Evolutionary conservation across 495 filamentous ascomycete genomes (phyloP).

Genomic region (Neurospora sp.): DNA sequence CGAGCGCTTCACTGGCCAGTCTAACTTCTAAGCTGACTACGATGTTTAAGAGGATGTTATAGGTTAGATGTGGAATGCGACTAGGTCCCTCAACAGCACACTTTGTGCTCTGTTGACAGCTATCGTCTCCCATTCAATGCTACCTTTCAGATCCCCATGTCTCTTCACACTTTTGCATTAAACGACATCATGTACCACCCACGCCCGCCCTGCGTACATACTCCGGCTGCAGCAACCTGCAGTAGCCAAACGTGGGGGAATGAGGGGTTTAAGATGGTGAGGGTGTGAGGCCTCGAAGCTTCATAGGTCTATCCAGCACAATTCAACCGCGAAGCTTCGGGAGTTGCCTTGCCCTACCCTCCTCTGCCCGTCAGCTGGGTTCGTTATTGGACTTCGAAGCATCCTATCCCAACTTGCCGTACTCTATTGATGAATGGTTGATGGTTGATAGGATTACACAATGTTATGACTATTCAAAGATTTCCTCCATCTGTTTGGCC

Average conservation of each 20-base stretch:
- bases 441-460: background rate
- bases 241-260: conserved; percentile 31
- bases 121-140: no score
- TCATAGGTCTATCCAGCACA: conserved; percentile 2
- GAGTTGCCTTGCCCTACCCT: background rate
- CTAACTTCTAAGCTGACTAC: conserved; percentile 30
- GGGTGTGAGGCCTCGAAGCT: conserved; percentile 1
- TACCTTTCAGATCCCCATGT: no score
- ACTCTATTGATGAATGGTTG: background rate
- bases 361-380: background rate
- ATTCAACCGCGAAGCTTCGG: background rate
- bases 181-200: background rate
- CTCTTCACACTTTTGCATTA: background rate
- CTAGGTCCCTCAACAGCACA: no score
- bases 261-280: conserved; percentile 11
- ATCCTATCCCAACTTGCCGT: background rate
- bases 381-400: background rate
- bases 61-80: no score
- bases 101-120: no score
- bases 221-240: conserved; percentile 14
- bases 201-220: background rate
- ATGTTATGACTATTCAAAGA: background rate
- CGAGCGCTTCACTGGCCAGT: conserved; percentile 43
- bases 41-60: no score
- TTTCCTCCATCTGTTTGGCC: background rate